Base-by-base conservation (phyloP, 1,139 yeast genomes). In the Chernovozyma sophiae-reginae region DNA sequence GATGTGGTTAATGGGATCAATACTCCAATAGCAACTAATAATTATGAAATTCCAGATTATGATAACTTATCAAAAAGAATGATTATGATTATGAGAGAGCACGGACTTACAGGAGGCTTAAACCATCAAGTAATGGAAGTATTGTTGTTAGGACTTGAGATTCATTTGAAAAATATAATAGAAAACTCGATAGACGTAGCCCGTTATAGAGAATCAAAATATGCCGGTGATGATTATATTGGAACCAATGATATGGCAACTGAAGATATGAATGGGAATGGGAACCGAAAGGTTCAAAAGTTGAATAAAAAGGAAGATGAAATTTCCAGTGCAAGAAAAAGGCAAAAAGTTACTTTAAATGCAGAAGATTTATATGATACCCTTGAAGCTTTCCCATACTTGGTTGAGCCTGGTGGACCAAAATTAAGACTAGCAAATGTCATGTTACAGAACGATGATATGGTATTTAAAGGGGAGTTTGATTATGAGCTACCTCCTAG, bases 1-100 rank as follows among this genome's bases (percentile, higher is more conserved):
- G 98, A 94, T 55, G 89, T 92, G 19, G 76, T 84, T 35, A 90
- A 83, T 53, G 95, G 95, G n/a, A 77, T 87, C 38, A 87, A 86
- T 48, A 79, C 94, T 2, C 95, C 95, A 4, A 67, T 92, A 28
- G 75, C 94, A 1, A 71, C 87, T 1, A 96, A 90, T 47, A 71
- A 77, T 29, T 86, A 72, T 53, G 92, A 92, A 45, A 60, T 92
- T 12, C 97, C 97, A 0, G 97, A 92, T 48, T 68, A 73, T 30
- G 92, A 82, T 34, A 74, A 75, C 33, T 61, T 94, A 35, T 75
- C 79, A 36, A 69, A 81, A 25, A 72, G 92, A 36, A 80, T 92
- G 69, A 62, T 82, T 28, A 95, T 96, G 58, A 81, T 84, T 4
- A 85, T 95, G 51, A 72, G 97, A 52, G 98, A 92, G 52, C 80